Percentiles rank a stretch among this genome's conserved stretches.
Evolutionary conservation across 228 moss, liverwort and hornwort species (phyloP).

Genomic region (Sphagnum fallax): DNA sequence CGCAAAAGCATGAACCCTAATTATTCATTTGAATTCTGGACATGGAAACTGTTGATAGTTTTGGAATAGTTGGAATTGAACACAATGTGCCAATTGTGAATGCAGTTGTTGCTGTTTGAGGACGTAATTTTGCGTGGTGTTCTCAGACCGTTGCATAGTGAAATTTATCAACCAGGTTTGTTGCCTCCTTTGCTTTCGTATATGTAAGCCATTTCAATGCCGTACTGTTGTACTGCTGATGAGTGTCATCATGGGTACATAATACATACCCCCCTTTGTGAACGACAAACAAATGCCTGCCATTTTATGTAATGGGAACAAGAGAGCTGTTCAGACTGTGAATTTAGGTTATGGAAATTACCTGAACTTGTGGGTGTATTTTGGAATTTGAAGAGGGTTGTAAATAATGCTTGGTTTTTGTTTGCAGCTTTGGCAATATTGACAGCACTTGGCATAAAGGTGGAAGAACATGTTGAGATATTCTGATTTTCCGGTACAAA

Average conservation of each 20-base stretch:
- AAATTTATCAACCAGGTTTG: conserved; percentile 67
- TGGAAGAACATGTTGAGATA: conserved; percentile 51
- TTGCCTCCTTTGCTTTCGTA: not conserved
- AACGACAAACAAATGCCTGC: not conserved
- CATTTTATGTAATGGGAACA: not conserved
- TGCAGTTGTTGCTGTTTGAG: conserved; percentile 68
- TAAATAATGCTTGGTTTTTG: not conserved
- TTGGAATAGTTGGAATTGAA: not conserved
- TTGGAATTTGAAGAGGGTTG: not conserved
- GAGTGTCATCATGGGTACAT: not conserved
- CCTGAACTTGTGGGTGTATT: not conserved
- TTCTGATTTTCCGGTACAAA: conserved; percentile 3
- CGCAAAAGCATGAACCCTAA: too few relatives aligned
- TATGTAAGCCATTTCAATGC: not conserved
- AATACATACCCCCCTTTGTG: not conserved
- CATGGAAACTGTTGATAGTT: not conserved
- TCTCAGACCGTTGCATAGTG: conserved; percentile 67
- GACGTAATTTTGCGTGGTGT: conserved; percentile 66
- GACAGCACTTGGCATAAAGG: conserved; percentile 48
- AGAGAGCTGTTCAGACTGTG: not conserved
- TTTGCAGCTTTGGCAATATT: conserved; percentile 68
- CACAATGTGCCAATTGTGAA: not conserved
- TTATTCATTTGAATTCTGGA: not conserved
- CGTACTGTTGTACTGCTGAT: not conserved
- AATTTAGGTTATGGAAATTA: not conserved